Base-by-base conservation (phyloP, 108 stramenopile genomes). In the Pelagomonas calceolata region DNA sequence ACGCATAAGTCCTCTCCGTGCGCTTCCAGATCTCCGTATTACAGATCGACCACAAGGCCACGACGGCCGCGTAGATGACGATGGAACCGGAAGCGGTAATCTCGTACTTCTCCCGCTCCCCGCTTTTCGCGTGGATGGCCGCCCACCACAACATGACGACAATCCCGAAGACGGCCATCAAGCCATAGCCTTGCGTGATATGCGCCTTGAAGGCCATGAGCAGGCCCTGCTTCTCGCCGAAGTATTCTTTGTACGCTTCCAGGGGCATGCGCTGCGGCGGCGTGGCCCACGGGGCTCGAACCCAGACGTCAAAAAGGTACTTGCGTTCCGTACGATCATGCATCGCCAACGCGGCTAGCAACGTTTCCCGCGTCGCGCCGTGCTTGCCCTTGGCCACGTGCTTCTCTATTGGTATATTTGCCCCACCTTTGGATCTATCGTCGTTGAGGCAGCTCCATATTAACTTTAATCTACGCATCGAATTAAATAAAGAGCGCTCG, bases 161-260 rank as follows among this genome's bases (percentile, higher is more conserved):
- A 32, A 44, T 26, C 29, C 76, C 76, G 29, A 63, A 17, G 17
- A 72, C 21, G 5, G 35, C 35, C 0, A 66, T 65, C 26, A 21
- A 32, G 0, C 66, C 65, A 0, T 66, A 63, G 70, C 65, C 71
- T 12, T 17, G 17, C 30, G 85, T 84, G 78, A 74, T 79, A 73
- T 75, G 82, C 4, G 79, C 81, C 77, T 84, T 65, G 44, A 70
- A 85, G 21, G 83, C 85, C 69, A 85, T 84, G 76, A 84, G 83
- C 37, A 85, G 82, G 1, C 82, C 85, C n/a, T 80, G 32, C 36
- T 70, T 66, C 69, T 85, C 85, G 36, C 85, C 85, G 26, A 80
- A 84, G 66, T 85, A 85, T 68, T 80, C 81, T 0, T 79, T 76
- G 64, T 82, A 72, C 21, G 37, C 30, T 39, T 79, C 78, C 9